These are phyloP conservation scores for Mycena latifolia DNA, from an alignment of 768 basidiomycete species.

Conservation along the genomic window DNA sequence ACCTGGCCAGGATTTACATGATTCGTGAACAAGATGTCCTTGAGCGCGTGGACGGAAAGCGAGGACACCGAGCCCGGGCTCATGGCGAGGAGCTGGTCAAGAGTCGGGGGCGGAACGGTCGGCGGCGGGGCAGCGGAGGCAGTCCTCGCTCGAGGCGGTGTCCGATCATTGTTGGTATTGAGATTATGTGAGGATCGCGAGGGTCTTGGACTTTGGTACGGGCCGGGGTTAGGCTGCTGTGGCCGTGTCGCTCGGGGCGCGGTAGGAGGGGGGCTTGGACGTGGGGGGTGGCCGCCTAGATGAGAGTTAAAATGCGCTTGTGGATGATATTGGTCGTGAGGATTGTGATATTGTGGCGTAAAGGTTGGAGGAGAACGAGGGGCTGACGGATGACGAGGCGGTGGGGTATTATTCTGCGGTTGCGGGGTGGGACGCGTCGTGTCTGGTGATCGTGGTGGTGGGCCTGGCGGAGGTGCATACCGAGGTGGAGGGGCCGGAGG, in stretches of 20 bases:
- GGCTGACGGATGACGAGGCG: conserved; percentile 41
- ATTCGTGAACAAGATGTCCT: conserved; percentile 83
- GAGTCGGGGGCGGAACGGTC: conserved; percentile 64
- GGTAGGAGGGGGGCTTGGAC: conserved; percentile 23
- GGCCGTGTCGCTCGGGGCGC: conserved; percentile 28
- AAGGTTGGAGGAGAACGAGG: conserved; percentile 26
- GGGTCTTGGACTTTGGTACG: conserved; percentile 34
- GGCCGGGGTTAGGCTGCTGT: conserved; percentile 22
- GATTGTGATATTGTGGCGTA: conserved; percentile 29
- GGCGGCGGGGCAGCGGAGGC: conserved; percentile 52
- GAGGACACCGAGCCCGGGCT: conserved; percentile 64
- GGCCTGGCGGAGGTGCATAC: conserved; percentile 38
- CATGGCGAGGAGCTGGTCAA: conserved; percentile 78
- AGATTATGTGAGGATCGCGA: conserved; percentile 41
- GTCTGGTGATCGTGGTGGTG: conserved; percentile 36
- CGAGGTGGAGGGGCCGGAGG: conserved; percentile 36
- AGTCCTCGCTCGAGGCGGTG: conserved; percentile 56
- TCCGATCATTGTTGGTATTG: conserved; percentile 25
- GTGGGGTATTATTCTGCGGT: conserved; percentile 30
- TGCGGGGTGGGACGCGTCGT: conserved; percentile 34
- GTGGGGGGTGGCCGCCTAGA: conserved; percentile 31
- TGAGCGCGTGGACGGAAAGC: conserved; percentile 80
- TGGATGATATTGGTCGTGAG: conserved; percentile 37
- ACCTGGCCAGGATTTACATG: conserved; percentile 83
- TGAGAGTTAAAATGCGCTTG: conserved; percentile 36